These are phyloP conservation scores for Rhamnella rubrinervis DNA, from an alignment of 331 rosid genomes.

Conservation along the genomic window DNA sequence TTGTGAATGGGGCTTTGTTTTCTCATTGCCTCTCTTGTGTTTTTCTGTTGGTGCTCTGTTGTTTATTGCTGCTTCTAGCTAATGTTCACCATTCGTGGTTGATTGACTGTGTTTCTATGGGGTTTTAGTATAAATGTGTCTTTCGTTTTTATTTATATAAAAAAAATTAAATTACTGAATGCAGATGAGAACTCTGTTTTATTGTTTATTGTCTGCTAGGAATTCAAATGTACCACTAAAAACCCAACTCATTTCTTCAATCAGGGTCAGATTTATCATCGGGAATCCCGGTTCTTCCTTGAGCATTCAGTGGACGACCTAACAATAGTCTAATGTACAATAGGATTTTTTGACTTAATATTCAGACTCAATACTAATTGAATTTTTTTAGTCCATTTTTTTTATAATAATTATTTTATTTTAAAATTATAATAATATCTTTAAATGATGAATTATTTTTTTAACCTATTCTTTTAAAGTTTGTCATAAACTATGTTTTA, in stretches of 20 bases:
- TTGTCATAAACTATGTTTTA: too few relatives aligned
- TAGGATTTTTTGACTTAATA: too few relatives aligned
- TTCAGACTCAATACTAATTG: too few relatives aligned
- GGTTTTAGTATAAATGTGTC: neutral
- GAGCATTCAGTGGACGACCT: slow-evolving; percentile 6
- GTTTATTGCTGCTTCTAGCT: neutral
- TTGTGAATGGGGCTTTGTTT: too few relatives aligned
- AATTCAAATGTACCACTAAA: neutral
- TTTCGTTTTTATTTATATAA: too few relatives aligned
- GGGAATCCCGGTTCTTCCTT: slow-evolving; percentile 32
- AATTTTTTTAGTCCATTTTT: too few relatives aligned
- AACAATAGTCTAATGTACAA: too few relatives aligned
- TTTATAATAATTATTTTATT: too few relatives aligned
- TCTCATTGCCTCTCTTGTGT: too few relatives aligned
- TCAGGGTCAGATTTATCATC: slow-evolving; percentile 14
- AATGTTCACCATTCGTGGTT: neutral
- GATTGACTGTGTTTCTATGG: neutral
- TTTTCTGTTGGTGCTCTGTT: neutral
- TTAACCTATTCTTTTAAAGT: too few relatives aligned
- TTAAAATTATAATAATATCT: too few relatives aligned
- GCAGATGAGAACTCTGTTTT: neutral
- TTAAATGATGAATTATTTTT: too few relatives aligned
- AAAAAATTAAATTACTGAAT: neutral
- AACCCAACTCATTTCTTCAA: slow-evolving; percentile 10
- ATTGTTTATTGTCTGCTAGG: neutral